These are phyloP conservation scores for Dictyostelium capitatum DNA, from an alignment of 78 protist genomes.

Conservation along the genomic window DNA sequence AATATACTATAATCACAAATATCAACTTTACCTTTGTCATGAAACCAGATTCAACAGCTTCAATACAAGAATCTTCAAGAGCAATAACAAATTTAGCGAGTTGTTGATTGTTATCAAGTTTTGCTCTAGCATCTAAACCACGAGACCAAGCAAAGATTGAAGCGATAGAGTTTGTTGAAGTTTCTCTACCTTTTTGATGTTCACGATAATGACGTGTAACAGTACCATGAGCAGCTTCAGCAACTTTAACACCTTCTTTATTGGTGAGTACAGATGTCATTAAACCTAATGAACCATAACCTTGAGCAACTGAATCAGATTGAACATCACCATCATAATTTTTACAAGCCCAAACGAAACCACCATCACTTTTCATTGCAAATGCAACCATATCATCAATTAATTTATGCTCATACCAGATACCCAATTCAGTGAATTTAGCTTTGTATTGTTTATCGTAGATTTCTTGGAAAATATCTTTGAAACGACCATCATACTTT, in stretches of 20 bases:
- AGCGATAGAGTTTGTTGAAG: slow-evolving; percentile 96
- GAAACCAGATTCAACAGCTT: slow-evolving; percentile 80
- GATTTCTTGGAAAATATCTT: slow-evolving; percentile 92
- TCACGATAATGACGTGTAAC: slow-evolving; percentile 96
- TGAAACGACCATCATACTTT: slow-evolving; percentile 95
- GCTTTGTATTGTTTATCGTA: slow-evolving; percentile 78
- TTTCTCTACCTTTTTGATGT: slow-evolving; percentile 92
- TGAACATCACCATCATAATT: slow-evolving; percentile 99
- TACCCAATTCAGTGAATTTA: slow-evolving; percentile 79
- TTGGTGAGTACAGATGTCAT: slow-evolving; percentile 95
- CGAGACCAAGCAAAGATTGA: slow-evolving; percentile 97
- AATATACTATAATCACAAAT: too few relatives aligned
- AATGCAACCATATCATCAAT: slow-evolving; percentile 98
- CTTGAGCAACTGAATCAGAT: slow-evolving; percentile 95
- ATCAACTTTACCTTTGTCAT: slow-evolving; percentile 84
- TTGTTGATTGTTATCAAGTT: slow-evolving; percentile 90
- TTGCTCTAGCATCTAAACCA: slow-evolving; percentile 93
- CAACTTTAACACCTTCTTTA: slow-evolving; percentile 93
- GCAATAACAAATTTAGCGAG: slow-evolving; percentile 64
- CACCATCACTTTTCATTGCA: slow-evolving; percentile 90
- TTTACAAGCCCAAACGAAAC: slow-evolving; percentile 98
- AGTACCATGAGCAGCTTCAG: slow-evolving; percentile 98
- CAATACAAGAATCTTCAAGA: slow-evolving; percentile 84
- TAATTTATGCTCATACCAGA: slow-evolving; percentile 96
- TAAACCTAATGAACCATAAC: slow-evolving; percentile 96